These are phyloP conservation scores for Sordariomycetes sp. DNA, from an alignment of 2,329 filamentous ascomycete genomes.

Conservation along the genomic window DNA sequence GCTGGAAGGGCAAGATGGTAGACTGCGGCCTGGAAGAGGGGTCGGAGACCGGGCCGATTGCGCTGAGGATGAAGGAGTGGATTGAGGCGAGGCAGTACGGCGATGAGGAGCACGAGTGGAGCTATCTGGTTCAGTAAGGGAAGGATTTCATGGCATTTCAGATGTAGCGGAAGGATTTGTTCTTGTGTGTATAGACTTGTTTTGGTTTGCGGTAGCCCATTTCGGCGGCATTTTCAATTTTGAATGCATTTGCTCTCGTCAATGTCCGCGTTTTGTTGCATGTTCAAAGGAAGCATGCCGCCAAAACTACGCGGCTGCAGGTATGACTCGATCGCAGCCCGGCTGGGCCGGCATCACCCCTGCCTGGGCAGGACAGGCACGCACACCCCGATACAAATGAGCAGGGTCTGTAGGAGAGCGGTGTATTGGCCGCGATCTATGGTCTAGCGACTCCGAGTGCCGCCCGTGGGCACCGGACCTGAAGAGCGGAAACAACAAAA, in stretches of 20 bases:
- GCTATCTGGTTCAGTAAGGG: conserved; percentile 38
- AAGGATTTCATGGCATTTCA: neutral
- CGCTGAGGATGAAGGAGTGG: conserved; percentile 86
- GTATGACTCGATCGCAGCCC: neutral
- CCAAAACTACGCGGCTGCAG: neutral
- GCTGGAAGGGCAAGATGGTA: conserved; percentile 74
- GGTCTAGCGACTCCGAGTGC: neutral
- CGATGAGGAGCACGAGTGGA: conserved; percentile 87
- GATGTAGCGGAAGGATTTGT: neutral
- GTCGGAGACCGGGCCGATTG: conserved; percentile 81
- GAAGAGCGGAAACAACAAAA: conserved; percentile 1
- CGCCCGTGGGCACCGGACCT: neutral
- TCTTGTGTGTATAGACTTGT: neutral
- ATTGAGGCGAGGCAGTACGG: conserved; percentile 94
- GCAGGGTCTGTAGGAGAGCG: neutral
- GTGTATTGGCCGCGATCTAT: neutral
- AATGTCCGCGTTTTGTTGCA: neutral
- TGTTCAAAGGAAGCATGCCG: neutral
- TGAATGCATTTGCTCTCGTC: neutral
- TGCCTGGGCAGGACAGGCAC: neutral
- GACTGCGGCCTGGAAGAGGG: conserved; percentile 71
- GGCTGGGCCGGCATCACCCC: too few relatives aligned
- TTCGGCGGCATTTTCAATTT: neutral
- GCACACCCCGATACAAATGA: neutral
- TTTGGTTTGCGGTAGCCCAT: neutral